Base-by-base conservation (phyloP, 2,329 filamentous ascomycete species). In the Ceratocystis cubensis region DNA sequence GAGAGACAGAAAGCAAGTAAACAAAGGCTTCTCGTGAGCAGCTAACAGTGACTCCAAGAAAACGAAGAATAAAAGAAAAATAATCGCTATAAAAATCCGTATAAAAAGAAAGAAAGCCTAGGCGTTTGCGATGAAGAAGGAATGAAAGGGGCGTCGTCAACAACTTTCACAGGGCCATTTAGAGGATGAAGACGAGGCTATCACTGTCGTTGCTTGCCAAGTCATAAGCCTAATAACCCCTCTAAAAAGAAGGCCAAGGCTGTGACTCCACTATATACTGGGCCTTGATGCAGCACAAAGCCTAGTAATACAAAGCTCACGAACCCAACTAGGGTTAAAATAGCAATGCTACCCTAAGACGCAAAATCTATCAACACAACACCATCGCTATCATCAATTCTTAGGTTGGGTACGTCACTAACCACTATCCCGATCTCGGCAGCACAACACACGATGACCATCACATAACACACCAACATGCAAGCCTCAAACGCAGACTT, bases 51-150 rank as follows among this genome's bases (percentile, higher is more conserved):
- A 53, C 25, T 28, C 20, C 22, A 25, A 53, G 22, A 15, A 22
- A 53, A 53, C 37, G 48, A 53, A 53, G 25, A 53, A 53, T 53
- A 53, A 53, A 53, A 25, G 20, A 53, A 28, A 53, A 53, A 53
- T 53, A 53, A 25, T 25, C 48, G 48, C 22, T 22, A 53, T 53
- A 53, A 53, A 41, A 53, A 17, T 53, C 22, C 8, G 48, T 25
- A 13, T 15, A 53, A 28, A 5, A 25, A 53, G 25, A 53, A 28
- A 10, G 15, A 53, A 25, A 28, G 8, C 15, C 20, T 41, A 17
- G 22, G 48, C 48, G 10, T 53, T 25, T 48, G 48, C 3, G 48
- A 53, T 53, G 48, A 15, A 28, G 13, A 53, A 28, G 48, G 13
- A 41, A 41, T 41, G 37, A 53, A 53, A 53, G 25, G 10, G 48